Evolutionary conservation across 305 asterid species (phyloP).

Genomic region (Fraxinus velutina): DNA sequence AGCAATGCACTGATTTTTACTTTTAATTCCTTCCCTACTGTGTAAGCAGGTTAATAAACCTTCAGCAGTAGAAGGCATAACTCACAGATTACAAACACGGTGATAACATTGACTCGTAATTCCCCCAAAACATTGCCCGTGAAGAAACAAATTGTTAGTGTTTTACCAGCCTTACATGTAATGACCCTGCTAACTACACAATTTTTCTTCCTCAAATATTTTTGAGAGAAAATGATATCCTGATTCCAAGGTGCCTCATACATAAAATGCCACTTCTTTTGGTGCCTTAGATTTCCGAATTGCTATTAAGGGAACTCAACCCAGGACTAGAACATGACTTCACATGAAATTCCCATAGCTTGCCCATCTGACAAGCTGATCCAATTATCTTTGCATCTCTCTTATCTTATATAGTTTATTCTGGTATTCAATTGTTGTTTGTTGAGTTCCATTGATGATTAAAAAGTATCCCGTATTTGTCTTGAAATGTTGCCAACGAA

Average conservation of each 20-base stretch:
- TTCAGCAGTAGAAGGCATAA: background rate
- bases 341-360: slow-evolving; percentile 1
- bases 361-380: background rate
- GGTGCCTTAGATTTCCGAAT: slow-evolving; percentile 9
- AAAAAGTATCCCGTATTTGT: slow-evolving; percentile 4
- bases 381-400: background rate
- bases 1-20: background rate
- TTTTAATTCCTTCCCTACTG: background rate
- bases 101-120: background rate
- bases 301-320: background rate
- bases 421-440: background rate
- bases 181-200: background rate
- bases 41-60: background rate
- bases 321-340: background rate
- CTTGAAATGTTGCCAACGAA: background rate
- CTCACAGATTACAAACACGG: background rate
- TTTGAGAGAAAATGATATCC: background rate
- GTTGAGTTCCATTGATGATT: background rate
- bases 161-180: background rate
- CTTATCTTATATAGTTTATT: background rate
- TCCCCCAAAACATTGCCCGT: background rate
- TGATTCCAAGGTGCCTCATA: background rate
- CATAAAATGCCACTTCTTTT: background rate
- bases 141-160: background rate
- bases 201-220: background rate